Conservation (phyloP, 225 moss, liverwort and hornwort genomes). For the Lunularia cruciata region DNA sequence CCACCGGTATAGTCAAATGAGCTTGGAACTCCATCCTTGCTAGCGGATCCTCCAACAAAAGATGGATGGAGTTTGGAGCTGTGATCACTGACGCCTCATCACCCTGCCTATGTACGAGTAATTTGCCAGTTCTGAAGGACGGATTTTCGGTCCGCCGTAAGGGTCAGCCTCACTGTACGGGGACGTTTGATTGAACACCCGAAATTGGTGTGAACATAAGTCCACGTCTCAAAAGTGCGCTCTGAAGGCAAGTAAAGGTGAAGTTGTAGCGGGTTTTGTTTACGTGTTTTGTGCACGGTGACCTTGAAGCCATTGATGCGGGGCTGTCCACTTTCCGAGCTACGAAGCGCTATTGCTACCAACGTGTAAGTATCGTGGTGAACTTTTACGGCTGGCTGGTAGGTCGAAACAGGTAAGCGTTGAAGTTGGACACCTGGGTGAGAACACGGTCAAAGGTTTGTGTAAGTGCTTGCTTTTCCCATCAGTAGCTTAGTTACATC, state of each 20-base stretch:
- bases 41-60: constrained; percentile 23
- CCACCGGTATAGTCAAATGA: constrained; percentile 24
- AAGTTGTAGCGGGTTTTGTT: constrained; percentile 20
- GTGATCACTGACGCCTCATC: constrained; percentile 31
- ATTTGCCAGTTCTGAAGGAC: constrained; percentile 29
- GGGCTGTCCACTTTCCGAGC: neutral
- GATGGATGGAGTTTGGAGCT: constrained; percentile 29
- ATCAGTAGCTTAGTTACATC: no score
- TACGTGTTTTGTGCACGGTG: constrained; percentile 13
- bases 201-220: constrained; percentile 8
- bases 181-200: constrained; percentile 13
- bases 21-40: constrained; percentile 23
- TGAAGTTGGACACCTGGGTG: no score
- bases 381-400: no score
- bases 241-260: constrained; percentile 6
- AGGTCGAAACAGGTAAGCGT: no score
- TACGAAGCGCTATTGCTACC: neutral
- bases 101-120: constrained; percentile 17
- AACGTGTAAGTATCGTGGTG: constrained; percentile 31
- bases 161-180: constrained; percentile 21
- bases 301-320: constrained; percentile 6
- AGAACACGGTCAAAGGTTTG: no score
- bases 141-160: constrained; percentile 26
- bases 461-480: no score
- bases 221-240: neutral